Conservation (phyloP, 2,329 filamentous ascomycete species). For the Gremmenia infestans region DNA sequence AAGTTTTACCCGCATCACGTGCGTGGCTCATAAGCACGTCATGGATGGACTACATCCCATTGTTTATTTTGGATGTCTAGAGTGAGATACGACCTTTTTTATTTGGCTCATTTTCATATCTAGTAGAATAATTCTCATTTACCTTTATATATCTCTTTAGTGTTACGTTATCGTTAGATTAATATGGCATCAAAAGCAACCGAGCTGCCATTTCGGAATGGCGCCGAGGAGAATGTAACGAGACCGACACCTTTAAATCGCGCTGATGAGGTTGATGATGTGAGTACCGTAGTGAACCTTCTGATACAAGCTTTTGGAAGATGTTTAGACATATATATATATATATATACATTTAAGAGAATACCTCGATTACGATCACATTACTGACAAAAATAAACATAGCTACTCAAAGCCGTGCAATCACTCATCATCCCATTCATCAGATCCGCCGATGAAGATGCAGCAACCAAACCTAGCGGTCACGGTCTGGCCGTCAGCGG, state of each 20-base stretch:
- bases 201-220: constrained; percentile 11
- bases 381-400: constrained; percentile 6
- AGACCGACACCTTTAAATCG: constrained; percentile 26
- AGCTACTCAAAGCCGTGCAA: constrained; percentile 67
- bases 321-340: too few relatives aligned
- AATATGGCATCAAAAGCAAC: constrained; percentile 20
- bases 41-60: background rate
- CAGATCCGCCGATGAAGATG: constrained; percentile 60
- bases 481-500: constrained; percentile 38
- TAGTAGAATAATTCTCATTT: too few relatives aligned
- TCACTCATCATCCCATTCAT: constrained; percentile 67
- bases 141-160: too few relatives aligned
- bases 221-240: background rate
- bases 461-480: constrained; percentile 49
- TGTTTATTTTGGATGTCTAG: background rate
- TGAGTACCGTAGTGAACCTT: constrained; percentile 34
- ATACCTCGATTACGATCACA: background rate
- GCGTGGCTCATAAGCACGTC: background rate
- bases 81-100: too few relatives aligned
- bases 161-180: too few relatives aligned
- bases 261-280: constrained; percentile 43
- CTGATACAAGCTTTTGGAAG: background rate
- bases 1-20: background rate
- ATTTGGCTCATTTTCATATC: too few relatives aligned
- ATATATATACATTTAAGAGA: background rate